These are phyloP conservation scores for Logfia minima DNA, from an alignment of 129 eudicot species.

Conservation along the genomic window DNA sequence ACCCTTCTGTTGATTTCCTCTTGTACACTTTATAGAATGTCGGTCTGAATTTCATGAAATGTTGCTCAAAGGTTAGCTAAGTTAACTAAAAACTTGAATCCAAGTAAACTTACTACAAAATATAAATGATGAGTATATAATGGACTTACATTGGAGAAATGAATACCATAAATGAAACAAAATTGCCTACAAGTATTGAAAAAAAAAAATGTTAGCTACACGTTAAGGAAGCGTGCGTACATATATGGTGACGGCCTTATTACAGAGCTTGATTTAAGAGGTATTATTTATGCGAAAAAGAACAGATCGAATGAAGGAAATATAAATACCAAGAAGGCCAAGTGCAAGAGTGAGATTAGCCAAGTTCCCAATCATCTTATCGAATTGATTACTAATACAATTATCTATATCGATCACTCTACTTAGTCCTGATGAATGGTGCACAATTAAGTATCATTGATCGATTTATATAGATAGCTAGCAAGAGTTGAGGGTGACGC, in stretches of 20 bases:
- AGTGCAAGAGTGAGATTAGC: conserved; percentile 40
- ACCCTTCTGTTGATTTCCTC: conserved; percentile 63
- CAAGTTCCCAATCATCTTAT: conserved; percentile 25
- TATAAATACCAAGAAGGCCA: conserved; percentile 38
- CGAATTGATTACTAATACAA: background rate
- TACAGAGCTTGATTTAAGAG: background rate
- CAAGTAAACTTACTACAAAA: background rate
- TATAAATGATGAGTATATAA: background rate
- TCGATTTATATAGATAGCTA: conserved; percentile 18
- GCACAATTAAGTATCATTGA: background rate
- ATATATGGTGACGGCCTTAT: background rate
- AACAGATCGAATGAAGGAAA: conserved; percentile 6
- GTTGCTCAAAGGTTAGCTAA: conserved; percentile 12
- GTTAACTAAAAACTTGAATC: background rate
- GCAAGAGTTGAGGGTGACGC: conserved; percentile 8
- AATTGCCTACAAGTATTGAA: conserved; percentile 42
- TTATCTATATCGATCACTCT: background rate
- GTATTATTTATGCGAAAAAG: background rate
- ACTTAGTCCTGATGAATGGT: background rate
- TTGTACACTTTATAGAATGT: conserved; percentile 42
- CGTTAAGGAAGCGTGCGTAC: background rate
- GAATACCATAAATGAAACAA: conserved; percentile 65
- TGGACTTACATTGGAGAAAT: conserved; percentile 62
- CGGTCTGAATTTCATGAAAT: conserved; percentile 42
- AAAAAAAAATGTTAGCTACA: conserved; percentile 14